Conservation (phyloP, 1,284 basidiomycete species). For the Lentinula novae-zelandiae region DNA sequence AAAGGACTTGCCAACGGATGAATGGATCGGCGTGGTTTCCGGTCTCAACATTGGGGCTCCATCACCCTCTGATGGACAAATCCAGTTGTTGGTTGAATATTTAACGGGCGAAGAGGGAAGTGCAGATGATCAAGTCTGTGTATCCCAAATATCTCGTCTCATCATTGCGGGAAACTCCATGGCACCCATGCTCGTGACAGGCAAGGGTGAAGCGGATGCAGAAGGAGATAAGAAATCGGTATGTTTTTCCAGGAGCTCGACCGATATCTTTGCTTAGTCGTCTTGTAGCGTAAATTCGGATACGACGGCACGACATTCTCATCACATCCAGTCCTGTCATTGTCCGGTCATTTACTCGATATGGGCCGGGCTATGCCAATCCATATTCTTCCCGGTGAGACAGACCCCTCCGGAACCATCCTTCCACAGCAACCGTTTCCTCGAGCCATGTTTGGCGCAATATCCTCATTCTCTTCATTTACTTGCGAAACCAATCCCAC, state of each 20-base stretch:
- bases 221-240: slow-evolving; percentile 51
- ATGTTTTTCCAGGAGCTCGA: slow-evolving; percentile 23
- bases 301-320: slow-evolving; percentile 64
- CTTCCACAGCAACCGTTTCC: slow-evolving; percentile 95
- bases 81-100: slow-evolving; percentile 85
- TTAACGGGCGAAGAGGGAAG: slow-evolving; percentile 83
- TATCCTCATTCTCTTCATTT: slow-evolving; percentile 63
- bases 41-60: slow-evolving; percentile 70
- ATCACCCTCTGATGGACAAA: slow-evolving; percentile 66
- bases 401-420: slow-evolving; percentile 85
- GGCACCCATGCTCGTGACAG: slow-evolving; percentile 38
- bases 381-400: slow-evolving; percentile 81
- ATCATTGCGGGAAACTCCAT: slow-evolving; percentile 88
- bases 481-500: slow-evolving; percentile 87
- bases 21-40: slow-evolving; percentile 84
- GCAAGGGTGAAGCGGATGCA: slow-evolving; percentile 28
- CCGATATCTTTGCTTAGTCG: neutral
- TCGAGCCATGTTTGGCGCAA: slow-evolving; percentile 83
- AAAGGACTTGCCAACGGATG: slow-evolving; percentile 33
- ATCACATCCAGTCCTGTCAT: slow-evolving; percentile 67
- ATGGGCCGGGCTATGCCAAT: slow-evolving; percentile 71
- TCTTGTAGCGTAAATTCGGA: slow-evolving; percentile 51
- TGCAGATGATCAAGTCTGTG: slow-evolving; percentile 57
- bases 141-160: slow-evolving; percentile 74
- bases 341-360: slow-evolving; percentile 74